Evolutionary conservation across 2,329 filamentous ascomycete species (phyloP), one percentile per base, ranked within the genome.

Genomic region (Aspergillus thermomutatus): DNA sequence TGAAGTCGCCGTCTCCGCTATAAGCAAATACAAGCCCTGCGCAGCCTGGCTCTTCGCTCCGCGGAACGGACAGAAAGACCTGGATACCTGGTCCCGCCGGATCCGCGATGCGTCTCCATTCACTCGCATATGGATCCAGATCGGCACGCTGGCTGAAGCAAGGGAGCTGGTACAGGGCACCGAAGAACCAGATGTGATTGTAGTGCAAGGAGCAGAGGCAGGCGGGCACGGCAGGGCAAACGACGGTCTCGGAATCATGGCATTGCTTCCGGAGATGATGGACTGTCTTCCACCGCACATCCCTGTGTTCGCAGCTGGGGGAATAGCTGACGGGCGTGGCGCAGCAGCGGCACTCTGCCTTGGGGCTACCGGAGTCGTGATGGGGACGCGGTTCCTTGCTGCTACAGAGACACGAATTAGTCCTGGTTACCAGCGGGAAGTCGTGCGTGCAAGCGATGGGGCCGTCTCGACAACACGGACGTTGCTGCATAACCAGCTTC

Each of bases 351-450:
- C 79, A 0, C 65, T 84, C 7, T 72, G 75, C 2, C 73, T 85
- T 0, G 83, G 83, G 0, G 82, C 83, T 0, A 71, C 75, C 0
- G 87, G 83, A 0, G 78, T 81, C 0, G 83, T 78, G 0, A 78
- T 90, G 76, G 87, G 87, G 0, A 89, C 87, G 1, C 78, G 85
- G 14, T 86, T 87, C 55, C 77, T 90, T 0, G 84, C 85, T 3
- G 62, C 76, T 0, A 68, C 62, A 0, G 83, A 85, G 64, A 78
- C 81, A 2, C 74, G 75, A 4, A 78, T 85, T 43, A 71, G 77
- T 9, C 70, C 69, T 25, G 83, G 82, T 0, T 86, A 85, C 64
- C 76, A 77, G 59, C 62, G 77, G 17, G 82, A 81, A 54, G 70
- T 86, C 2, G 53, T 86, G 1, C 68, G 76, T 8, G 80, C 80